Evolutionary conservation across 2,329 filamentous ascomycete species (phyloP).

Genomic region (Ophiostoma perfectum): DNA sequence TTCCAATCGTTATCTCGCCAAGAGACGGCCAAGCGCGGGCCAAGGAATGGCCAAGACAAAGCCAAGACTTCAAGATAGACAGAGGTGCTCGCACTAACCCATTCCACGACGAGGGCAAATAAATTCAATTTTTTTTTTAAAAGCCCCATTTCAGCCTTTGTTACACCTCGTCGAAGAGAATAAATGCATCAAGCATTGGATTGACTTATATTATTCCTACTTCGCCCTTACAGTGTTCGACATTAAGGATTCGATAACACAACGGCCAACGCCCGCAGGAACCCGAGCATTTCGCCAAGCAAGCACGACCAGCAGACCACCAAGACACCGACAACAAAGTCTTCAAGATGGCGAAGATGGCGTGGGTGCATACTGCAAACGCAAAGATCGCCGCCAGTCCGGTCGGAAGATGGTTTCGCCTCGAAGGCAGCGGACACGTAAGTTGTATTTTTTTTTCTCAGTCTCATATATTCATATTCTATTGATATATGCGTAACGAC

Average conservation of each 20-base stretch:
- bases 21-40: constrained; percentile 6
- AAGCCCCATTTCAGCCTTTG: constrained; percentile 1
- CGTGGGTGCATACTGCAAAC: constrained; percentile 49
- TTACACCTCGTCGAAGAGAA: background rate
- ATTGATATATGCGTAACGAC: background rate
- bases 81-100: background rate
- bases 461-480: background rate
- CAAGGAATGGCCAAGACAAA: constrained; percentile 6
- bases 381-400: constrained; percentile 56
- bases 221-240: background rate
- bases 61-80: constrained; percentile 11
- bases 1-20: constrained; percentile 16
- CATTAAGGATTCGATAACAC: background rate
- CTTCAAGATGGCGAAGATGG: constrained; percentile 9
- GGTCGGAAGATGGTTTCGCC: constrained; percentile 68
- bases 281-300: background rate
- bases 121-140: background rate
- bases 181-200: too few relatives aligned
- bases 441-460: constrained; percentile 40
- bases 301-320: constrained; percentile 1
- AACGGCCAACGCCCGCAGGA: background rate
- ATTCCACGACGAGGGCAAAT: constrained; percentile 1
- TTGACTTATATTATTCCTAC: background rate
- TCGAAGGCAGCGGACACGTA: constrained; percentile 72
- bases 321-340: background rate